Base-by-base conservation (phyloP, 78 protist genomes). In the Emiliania huxleyi region DNA sequence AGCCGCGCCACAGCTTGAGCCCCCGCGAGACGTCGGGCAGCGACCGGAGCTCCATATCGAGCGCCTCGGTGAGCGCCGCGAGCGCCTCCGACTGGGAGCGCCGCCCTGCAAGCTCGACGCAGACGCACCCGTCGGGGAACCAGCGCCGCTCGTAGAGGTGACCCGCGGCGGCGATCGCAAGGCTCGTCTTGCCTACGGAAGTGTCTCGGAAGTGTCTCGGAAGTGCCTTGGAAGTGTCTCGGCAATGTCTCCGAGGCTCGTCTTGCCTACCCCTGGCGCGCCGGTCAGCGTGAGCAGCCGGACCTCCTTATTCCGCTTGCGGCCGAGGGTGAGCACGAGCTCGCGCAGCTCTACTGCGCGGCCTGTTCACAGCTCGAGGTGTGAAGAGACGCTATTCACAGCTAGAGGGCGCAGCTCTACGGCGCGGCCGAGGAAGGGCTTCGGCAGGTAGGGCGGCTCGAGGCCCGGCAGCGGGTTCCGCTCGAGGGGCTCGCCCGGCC, bases 361-460 rank as follows among this genome's bases (percentile, higher is more conserved):
- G 2, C 87, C 87, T n/a, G n/a, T n/a, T n/a, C n/a, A n/a, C n/a
- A n/a, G n/a, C n/a, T n/a, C n/a, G n/a, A n/a, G n/a, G n/a, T n/a
- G n/a, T n/a, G n/a, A n/a, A n/a, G n/a, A n/a, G n/a, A n/a, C n/a
- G n/a, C n/a, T n/a, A n/a, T n/a, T n/a, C n/a, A n/a, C n/a, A n/a
- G n/a, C n/a, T n/a, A n/a, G n/a, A n/a, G n/a, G n/a, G n/a, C 19
- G 46, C 15, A 52, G 62, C 62, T 52, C 62, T 46, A 77, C 2
- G 43, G 87, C 87, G n/a, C 87, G 87, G 2, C 87, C 87, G 37
- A 77, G 5, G n/a, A 77, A 77, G 33, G 87, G 87, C 87, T 40
- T 77, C 40, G 23, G 44, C 49, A 77, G 12, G n/a, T 40, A 37
- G 18, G 87, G 87, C 44, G 87, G 87, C 87, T 77, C 87, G 44